Base-by-base conservation (phyloP, 176 grass and related monocot genomes). In the Musa troglodytarum region DNA sequence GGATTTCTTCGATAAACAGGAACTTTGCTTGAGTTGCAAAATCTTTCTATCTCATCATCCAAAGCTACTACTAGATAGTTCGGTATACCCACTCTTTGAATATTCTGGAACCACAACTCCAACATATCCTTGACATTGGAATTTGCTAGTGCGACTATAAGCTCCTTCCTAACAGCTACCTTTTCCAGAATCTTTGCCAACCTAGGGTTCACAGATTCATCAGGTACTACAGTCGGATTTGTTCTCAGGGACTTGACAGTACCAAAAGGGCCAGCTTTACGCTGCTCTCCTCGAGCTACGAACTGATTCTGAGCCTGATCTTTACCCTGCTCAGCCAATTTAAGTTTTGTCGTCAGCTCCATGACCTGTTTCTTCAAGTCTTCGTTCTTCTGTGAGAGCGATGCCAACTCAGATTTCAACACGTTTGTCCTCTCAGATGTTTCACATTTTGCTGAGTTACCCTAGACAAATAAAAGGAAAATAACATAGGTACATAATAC, bases 61-160 rank as follows among this genome's bases (percentile, higher is more conserved):
- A 99, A 86, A 59, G 96, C 96, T 63, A 99, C 85, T 58, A 99
- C 88, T 79, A 99, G 73, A 80, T 94, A 99, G 71, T 99, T 99
- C 76, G 91, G 64, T 80, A 99, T 92, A 65, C 96, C 88, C n/a
- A 84, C 86, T 85, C 76, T 68, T 83, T 99, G 85, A 52, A 99
- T 95, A 81, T 83, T 99, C 75, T 84, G 82, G 79, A 94, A 99
- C 96, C 96, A 99, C 76, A 92, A 72, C 69, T 86, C 86, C 66
- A 99, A 83, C 79, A 85, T 99, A 22, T 87, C 87, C 71, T 80
- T 88, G 71, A 99, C 96, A 72, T 99, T 95, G 64, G 96, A 99
- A 81, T 99, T 99, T 81, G 96, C 91, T 14, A 99, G 73, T 56
- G 91, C 86, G 83, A 95, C 81, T 50, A 99, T 99, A 49, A 99